A percentile compares a stretch with the other conserved stretches of the same genome.
phyloP scores from a whole-genome alignment of 2,329 filamentous ascomycete genomes.

The Cadophora sp. region DNA sequence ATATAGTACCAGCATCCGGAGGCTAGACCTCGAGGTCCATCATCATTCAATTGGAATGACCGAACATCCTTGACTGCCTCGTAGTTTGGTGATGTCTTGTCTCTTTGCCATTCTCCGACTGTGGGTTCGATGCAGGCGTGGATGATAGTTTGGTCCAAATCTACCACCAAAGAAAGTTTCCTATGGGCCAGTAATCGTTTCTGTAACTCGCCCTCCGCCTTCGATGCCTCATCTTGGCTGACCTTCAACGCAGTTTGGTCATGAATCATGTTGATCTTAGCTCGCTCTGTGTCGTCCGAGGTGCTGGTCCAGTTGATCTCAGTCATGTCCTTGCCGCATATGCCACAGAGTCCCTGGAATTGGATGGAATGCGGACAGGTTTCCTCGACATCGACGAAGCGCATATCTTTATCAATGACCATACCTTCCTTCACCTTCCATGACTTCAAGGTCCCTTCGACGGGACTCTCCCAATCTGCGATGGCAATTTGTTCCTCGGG shows the following conservation, averaged over 20 bases:
- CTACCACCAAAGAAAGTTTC: slow-evolving; percentile 92
- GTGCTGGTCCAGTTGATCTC: slow-evolving; percentile 86
- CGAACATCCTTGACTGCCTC: slow-evolving; percentile 87
- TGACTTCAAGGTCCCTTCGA: slow-evolving; percentile 77
- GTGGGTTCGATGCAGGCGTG: slow-evolving; percentile 98
- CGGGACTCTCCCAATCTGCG: slow-evolving; percentile 81
- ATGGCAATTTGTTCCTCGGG: slow-evolving; percentile 73
- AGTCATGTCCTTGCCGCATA: slow-evolving; percentile 97
- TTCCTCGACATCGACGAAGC: slow-evolving; percentile 82
- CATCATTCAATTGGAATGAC: slow-evolving; percentile 87
- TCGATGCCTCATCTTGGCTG: slow-evolving; percentile 79
- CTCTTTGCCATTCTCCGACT: slow-evolving; percentile 92
- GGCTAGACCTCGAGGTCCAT: slow-evolving; percentile 72
- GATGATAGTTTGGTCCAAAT: slow-evolving; percentile 98
- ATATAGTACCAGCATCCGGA: slow-evolving; percentile 96
- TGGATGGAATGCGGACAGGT: slow-evolving; percentile 90
- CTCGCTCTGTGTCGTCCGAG: slow-evolving; percentile 79
- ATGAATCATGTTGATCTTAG: slow-evolving; percentile 94
- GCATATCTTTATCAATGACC: slow-evolving; percentile 63
- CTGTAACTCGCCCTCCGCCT: slow-evolving; percentile 86
- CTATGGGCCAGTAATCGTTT: slow-evolving; percentile 78
- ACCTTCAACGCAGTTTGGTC: slow-evolving; percentile 88
- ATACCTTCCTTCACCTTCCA: slow-evolving; percentile 79
- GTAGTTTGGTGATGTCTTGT: slow-evolving; percentile 88
- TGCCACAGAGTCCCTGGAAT: slow-evolving; percentile 86